A percentile compares a stretch with the other conserved stretches of the same genome.
These are phyloP conservation scores for Toxicodendron radicans DNA, from an alignment of 345 rosid genomes.

Conservation along the genomic window DNA sequence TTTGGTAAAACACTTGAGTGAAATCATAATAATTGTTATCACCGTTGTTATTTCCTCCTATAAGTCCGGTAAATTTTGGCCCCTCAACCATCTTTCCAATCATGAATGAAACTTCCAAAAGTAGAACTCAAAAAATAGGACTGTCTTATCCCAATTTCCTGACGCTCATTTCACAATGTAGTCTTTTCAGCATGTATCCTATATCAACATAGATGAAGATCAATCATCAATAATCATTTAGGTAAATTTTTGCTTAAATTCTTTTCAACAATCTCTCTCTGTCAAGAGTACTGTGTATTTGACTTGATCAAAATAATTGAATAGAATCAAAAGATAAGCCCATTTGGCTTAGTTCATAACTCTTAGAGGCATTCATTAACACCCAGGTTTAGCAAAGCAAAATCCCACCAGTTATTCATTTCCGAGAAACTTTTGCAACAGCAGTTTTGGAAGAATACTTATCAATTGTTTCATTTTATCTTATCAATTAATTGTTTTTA, in stretches of 20 bases:
- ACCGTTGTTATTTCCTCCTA: constrained; percentile 47
- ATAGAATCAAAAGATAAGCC: not conserved
- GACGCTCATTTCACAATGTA: constrained; percentile 21
- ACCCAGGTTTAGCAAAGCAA: not conserved
- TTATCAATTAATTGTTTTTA: not conserved
- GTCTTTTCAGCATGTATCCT: constrained; percentile 14
- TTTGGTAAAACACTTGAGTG: constrained; percentile 58
- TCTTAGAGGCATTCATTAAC: not conserved
- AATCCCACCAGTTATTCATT: not conserved
- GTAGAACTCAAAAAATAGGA: constrained; percentile 10
- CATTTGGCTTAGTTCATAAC: not conserved
- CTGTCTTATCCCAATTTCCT: constrained; percentile 21
- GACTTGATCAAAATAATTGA: not conserved
- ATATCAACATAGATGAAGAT: not conserved
- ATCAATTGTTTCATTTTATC: not conserved
- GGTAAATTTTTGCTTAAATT: not conserved
- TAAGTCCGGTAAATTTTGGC: constrained; percentile 49
- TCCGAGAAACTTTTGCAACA: not conserved
- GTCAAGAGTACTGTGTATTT: not conserved
- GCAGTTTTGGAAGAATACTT: not conserved
- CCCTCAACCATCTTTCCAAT: constrained; percentile 61
- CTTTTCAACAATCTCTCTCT: not conserved
- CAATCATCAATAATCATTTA: not conserved
- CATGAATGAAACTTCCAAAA: constrained; percentile 29
- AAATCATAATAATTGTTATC: constrained; percentile 50